Evolutionary conservation across 108 stramenopile species (phyloP), one percentile per base, ranked within the genome.

Genomic region (Poteriospumella lacustris): DNA sequence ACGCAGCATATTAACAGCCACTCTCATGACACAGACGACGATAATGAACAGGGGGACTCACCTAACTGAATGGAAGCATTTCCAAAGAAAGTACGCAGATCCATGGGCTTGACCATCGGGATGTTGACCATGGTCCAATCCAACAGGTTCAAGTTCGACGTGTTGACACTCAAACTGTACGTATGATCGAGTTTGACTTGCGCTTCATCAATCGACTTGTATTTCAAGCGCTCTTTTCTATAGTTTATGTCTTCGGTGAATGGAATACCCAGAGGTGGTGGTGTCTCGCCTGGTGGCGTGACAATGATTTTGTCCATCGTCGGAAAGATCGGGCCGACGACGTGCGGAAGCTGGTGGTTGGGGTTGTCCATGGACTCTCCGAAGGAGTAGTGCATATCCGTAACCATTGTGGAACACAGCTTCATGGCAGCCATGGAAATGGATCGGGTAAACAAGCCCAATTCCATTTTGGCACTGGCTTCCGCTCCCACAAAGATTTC

Each of bases 131-230:
- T 75, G 19, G 85, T 80, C 92, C 92, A 93, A 26, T 69, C 82
- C 5, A 87, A 80, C 69, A 93, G 87, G 79, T 91, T 88, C 44
- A 93, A 44, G 82, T 93, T 90, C 89, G 90, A 90, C 69, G 89
- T 85, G 81, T 90, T 86, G 79, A 87, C 91, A 36, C 80, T 75
- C 78, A 93, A 86, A 36, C 89, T 84, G 67, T 88, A 91, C 43
- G 89, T 91, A 67, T 85, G 80, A 0, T 72, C 70, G 29, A 84
- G 87, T 68, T 91, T 89, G 85, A 90, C 88, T 5, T 82, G 75
- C 24, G 15, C 82, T 0, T 26, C n/a, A 1, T 78, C 81, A 19
- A 68, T 84, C 12, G 77, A 69, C 1, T 79, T 72, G 34, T 43
- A 77, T 34, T 81, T 80, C 58, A 81, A 86, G 29, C 88, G 85